Conservation (phyloP, 768 basidiomycete genomes). For the Rhizopogon roseolus region DNA sequence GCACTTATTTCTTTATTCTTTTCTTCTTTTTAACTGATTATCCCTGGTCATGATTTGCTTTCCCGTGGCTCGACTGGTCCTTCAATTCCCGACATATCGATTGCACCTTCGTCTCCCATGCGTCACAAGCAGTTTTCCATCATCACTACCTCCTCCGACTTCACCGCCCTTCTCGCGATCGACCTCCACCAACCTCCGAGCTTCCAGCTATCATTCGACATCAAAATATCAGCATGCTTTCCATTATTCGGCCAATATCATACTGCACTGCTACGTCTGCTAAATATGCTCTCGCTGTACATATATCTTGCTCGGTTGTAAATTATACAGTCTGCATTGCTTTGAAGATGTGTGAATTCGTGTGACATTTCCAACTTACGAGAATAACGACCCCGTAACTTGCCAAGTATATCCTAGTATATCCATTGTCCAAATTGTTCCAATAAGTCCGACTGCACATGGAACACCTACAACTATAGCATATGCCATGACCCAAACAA, state of each 20-base stretch:
- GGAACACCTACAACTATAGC: conserved; percentile 6
- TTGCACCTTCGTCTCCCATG: conserved; percentile 17
- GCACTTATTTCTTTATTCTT: conserved; percentile 17
- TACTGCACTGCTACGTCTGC: conserved; percentile 18
- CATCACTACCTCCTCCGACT: conserved; percentile 10
- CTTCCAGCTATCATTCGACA: conserved; percentile 13
- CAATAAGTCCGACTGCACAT: conserved; percentile 17
- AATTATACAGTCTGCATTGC: conserved; percentile 9
- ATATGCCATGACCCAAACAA: conserved; percentile 58
- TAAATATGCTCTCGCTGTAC: conserved; percentile 22
- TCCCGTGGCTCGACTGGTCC: conserved; percentile 8
- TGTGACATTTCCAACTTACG: neutral
- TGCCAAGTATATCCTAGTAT: conserved; percentile 3
- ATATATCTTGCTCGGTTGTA: conserved; percentile 26
- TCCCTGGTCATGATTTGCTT: conserved; percentile 19
- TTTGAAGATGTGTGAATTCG: conserved; percentile 3
- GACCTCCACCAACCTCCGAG: conserved; percentile 16
- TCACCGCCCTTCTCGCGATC: conserved; percentile 7
- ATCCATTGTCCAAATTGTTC: neutral
- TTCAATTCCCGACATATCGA: conserved; percentile 15
- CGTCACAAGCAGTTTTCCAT: conserved; percentile 14
- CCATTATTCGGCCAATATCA: conserved; percentile 12
- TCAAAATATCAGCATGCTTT: conserved; percentile 10
- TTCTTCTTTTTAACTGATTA: conserved; percentile 26
- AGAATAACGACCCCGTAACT: neutral